Evolutionary conservation across 2,329 filamentous ascomycete genomes (phyloP).

Genomic region (Microcyclosporella mali): DNA sequence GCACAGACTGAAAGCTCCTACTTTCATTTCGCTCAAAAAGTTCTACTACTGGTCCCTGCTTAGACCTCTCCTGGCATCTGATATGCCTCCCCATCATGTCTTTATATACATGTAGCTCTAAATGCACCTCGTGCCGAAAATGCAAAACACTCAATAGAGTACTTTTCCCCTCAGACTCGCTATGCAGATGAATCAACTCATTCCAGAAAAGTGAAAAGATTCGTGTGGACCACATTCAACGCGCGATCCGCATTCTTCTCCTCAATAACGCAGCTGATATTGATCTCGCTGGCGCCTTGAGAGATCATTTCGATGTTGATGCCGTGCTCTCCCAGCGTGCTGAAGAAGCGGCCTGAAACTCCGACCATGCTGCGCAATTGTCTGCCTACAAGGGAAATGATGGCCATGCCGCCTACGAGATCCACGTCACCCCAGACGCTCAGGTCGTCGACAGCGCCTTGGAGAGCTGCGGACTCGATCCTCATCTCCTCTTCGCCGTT

Average conservation of each 20-base stretch:
- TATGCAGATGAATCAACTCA: conserved; percentile 30
- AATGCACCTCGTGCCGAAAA: not conserved
- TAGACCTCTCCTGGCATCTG: no score
- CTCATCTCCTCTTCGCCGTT: conserved; percentile 42
- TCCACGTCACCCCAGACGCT: conserved; percentile 82
- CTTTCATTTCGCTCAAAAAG: no score
- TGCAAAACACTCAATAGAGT: not conserved
- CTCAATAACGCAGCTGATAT: conserved; percentile 96
- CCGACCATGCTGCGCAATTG: conserved; percentile 97
- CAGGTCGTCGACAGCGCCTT: conserved; percentile 60
- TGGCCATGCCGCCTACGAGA: conserved; percentile 86
- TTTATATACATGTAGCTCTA: no score
- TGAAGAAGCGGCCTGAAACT: conserved; percentile 91
- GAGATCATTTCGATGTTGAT: conserved; percentile 99
- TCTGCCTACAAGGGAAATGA: conserved; percentile 85
- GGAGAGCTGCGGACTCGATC: conserved; percentile 43
- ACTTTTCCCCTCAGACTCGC: not conserved
- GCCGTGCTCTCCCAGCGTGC: conserved; percentile 82
- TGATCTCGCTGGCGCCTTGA: conserved; percentile 97
- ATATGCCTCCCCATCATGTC: no score
- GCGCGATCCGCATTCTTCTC: conserved; percentile 84
- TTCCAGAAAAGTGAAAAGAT: conserved; percentile 92
- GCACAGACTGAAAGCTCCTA: no score
- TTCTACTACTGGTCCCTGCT: no score
- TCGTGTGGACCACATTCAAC: conserved; percentile 93